Conservation (phyloP, 805 yeast species). For the Sugiyamaella americana region DNA sequence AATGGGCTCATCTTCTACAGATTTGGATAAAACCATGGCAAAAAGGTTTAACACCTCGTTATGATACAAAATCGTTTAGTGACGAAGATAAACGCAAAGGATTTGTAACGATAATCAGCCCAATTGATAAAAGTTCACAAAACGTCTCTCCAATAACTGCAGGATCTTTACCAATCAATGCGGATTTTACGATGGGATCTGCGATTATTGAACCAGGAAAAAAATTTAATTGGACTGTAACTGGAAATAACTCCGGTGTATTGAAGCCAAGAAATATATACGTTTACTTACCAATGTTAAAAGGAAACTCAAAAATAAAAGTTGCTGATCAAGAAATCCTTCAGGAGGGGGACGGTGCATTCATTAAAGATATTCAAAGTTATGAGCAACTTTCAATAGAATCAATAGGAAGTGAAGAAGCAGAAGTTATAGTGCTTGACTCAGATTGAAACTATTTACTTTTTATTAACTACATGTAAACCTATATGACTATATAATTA, state of each 20-base stretch:
- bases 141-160: not conserved
- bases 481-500: too few relatives aligned
- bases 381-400: not conserved
- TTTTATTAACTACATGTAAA: too few relatives aligned
- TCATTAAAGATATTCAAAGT: not conserved
- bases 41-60: not conserved
- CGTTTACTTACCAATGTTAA: slow-evolving; percentile 1
- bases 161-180: slow-evolving; percentile 3
- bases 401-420: slow-evolving; percentile 1
- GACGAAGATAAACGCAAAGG: slow-evolving; percentile 2
- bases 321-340: not conserved
- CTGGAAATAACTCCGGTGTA: not conserved
- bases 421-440: slow-evolving; percentile 4
- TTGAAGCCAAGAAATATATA: slow-evolving; percentile 1
- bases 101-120: slow-evolving; percentile 4
- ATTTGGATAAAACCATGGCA: slow-evolving; percentile 7
- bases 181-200: slow-evolving; percentile 7
- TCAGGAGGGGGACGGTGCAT: slow-evolving; percentile 7
- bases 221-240: not conserved
- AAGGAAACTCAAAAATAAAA: not conserved
- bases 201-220: slow-evolving; percentile 7
- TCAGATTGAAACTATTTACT: too few relatives aligned
- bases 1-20: slow-evolving; percentile 1
- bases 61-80: not conserved
- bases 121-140: not conserved